Percentiles rank a stretch among this genome's conserved stretches.
phyloP scores from a whole-genome alignment of 2,329 filamentous ascomycete genomes.

The Dryadomyces sulphureus region DNA sequence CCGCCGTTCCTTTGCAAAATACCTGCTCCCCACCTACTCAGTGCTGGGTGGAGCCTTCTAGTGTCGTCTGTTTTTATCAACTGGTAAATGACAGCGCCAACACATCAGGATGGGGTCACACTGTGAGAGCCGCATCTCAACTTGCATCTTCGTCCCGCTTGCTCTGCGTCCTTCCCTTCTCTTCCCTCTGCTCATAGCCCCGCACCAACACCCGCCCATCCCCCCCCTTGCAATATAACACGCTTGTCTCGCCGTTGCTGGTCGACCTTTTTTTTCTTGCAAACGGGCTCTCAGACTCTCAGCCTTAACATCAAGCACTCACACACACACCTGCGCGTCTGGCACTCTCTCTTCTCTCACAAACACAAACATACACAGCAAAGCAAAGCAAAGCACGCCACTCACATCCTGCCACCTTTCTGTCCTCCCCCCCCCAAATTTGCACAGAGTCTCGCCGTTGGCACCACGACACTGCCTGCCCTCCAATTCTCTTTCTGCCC shows the following conservation, averaged over 20 bases:
- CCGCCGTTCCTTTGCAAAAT: constrained; percentile 14
- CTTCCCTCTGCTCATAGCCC: constrained; percentile 24
- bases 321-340: no score
- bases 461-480: background rate
- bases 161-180: constrained; percentile 20
- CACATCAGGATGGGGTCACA: constrained; percentile 70
- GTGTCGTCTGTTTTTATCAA: constrained; percentile 51
- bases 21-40: constrained; percentile 15
- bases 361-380: no score
- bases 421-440: no score
- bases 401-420: no score
- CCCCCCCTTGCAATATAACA: constrained; percentile 44
- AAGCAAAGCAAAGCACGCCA: no score
- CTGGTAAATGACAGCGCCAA: constrained; percentile 77
- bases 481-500: background rate
- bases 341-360: no score
- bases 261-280: no score
- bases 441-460: no score
- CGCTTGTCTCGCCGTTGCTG: constrained; percentile 45
- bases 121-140: constrained; percentile 55
- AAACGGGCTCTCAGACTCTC: no score
- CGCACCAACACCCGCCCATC: constrained; percentile 26
- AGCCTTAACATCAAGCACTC: no score
- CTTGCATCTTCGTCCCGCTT: constrained; percentile 34
- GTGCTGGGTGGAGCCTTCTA: constrained; percentile 47